A percentile compares a stretch with the other conserved stretches of the same genome.
Evolutionary conservation across 495 filamentous ascomycete species (phyloP).

Genomic region (Penicillium nucicola): DNA sequence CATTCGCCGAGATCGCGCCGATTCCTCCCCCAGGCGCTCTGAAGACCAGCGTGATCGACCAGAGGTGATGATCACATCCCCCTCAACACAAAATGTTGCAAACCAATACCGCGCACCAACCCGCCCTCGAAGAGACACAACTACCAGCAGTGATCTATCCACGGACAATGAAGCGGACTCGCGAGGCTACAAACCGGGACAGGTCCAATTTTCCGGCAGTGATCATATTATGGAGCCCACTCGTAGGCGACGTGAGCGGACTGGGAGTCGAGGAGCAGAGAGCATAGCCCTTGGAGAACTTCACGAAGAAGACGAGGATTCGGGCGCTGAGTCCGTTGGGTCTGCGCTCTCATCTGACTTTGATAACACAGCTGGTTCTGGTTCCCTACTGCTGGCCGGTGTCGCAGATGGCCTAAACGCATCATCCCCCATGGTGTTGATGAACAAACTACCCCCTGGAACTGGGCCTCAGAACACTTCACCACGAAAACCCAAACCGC

Average conservation of each 20-base stretch:
- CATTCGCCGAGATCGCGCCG: constrained; percentile 70
- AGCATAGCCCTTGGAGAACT: constrained; percentile 33
- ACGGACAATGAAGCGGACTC: constrained; percentile 83
- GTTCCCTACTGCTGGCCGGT: constrained; percentile 50
- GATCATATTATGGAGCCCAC: constrained; percentile 57
- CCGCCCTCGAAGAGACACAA: constrained; percentile 75
- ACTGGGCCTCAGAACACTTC: constrained; percentile 44
- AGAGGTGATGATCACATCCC: constrained; percentile 55
- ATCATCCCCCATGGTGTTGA: constrained; percentile 43
- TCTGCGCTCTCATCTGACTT: constrained; percentile 68
- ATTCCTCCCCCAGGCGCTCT: constrained; percentile 78
- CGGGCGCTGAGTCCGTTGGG: constrained; percentile 61
- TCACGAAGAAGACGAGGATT: constrained; percentile 56
- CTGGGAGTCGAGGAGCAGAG: constrained; percentile 48
- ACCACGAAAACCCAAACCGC: constrained; percentile 56
- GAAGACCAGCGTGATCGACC: constrained; percentile 47
- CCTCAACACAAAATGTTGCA: constrained; percentile 46
- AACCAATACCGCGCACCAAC: constrained; percentile 65
- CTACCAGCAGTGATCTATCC: constrained; percentile 88
- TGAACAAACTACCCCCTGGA: constrained; percentile 41
- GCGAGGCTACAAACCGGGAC: constrained; percentile 59
- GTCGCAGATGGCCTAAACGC: constrained; percentile 41
- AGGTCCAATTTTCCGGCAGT: constrained; percentile 49
- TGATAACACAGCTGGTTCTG: constrained; percentile 61
- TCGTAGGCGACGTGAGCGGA: constrained; percentile 56